Evolutionary conservation across 805 yeast species (phyloP), one percentile per base, ranked within the genome.

Genomic region (Cyberlindnera maclurae): DNA sequence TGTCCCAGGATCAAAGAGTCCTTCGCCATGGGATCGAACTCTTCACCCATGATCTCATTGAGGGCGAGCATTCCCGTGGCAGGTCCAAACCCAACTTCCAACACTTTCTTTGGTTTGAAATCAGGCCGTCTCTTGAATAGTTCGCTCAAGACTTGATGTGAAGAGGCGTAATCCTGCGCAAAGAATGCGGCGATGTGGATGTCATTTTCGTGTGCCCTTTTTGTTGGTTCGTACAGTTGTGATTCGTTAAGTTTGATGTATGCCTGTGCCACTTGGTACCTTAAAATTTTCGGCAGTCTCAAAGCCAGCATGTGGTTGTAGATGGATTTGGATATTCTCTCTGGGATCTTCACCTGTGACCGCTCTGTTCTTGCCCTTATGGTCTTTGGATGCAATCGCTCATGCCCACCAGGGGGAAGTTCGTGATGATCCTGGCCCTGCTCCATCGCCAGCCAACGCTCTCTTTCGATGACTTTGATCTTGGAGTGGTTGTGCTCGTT

Each of bases 11-110:
- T 71, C 17, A 81, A 83, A 0, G 84, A 78, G 29, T 85, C 87
- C 50, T 85, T 85, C 12, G 65, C 63, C 15, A 62, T 63, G 0
- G 95, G 87, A 15, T 61, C 57, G 62, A 73, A 82, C 0, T 70
- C 70, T 3, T 70, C 70, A 0, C 84, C 88, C 77, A 86, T 75
- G 1, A 89, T 51, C 51, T 88, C 96, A 54, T 89, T 86, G 37
- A 88, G 64, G 0, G 95, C 97, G 12, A 89, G 62, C 67, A 93
- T 77, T 2, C 97, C 97, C 0, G 94, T 81, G 2, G 87, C 90
- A 1, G 98, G 97, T 0, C 98, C 97, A 54, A 71, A 79, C 0
- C 96, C 90, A 12, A 86, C 74, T 52, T 86, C 94, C 36, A 93
- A 65, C 0, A 93, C 74, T 5, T 74, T 65, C 22, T 70, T 53